These are phyloP conservation scores for Alternaria infectoria DNA, from an alignment of 2,329 filamentous ascomycete genomes.

Conservation along the genomic window DNA sequence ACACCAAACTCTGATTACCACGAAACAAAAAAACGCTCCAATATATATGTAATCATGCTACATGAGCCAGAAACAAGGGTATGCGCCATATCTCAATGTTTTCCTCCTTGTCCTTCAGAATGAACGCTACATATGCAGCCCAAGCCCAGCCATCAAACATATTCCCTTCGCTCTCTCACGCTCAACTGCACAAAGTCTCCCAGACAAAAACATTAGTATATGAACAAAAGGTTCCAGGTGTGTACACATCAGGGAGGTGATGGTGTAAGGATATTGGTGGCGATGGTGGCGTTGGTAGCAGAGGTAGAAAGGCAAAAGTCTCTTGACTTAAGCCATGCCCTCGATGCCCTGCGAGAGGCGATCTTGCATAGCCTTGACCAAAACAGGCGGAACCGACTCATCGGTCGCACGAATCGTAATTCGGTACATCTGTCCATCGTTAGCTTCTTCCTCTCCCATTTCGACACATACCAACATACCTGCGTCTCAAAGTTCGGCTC, in stretches of 20 bases:
- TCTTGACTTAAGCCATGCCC: slow-evolving; percentile 22
- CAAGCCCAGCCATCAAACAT: background rate
- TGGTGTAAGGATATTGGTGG: background rate
- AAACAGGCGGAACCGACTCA: slow-evolving; percentile 78
- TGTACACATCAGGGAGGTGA: background rate
- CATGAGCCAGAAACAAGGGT: slow-evolving; percentile 9
- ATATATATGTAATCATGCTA: slow-evolving; percentile 11
- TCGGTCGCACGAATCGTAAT: slow-evolving; percentile 94
- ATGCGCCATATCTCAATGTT: slow-evolving; percentile 10
- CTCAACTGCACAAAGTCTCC: background rate
- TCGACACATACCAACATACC: slow-evolving; percentile 63
- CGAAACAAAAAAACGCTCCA: slow-evolving; percentile 1
- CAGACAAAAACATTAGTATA: slow-evolving; percentile 11
- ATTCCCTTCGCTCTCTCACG: background rate
- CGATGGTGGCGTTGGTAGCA: background rate
- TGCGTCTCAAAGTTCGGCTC: slow-evolving; percentile 93
- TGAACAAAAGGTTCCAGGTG: background rate
- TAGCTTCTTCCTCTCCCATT: slow-evolving; percentile 11
- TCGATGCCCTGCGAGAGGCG: slow-evolving; percentile 67
- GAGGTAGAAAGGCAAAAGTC: background rate
- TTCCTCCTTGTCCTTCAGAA: background rate
- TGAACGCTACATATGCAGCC: background rate
- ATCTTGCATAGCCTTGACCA: slow-evolving; percentile 88
- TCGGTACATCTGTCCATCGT: slow-evolving; percentile 80
- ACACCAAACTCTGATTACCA: background rate